Evolutionary conservation across 2,329 filamentous ascomycete species (phyloP).

Genomic region (Triangularia verruculosa): DNA sequence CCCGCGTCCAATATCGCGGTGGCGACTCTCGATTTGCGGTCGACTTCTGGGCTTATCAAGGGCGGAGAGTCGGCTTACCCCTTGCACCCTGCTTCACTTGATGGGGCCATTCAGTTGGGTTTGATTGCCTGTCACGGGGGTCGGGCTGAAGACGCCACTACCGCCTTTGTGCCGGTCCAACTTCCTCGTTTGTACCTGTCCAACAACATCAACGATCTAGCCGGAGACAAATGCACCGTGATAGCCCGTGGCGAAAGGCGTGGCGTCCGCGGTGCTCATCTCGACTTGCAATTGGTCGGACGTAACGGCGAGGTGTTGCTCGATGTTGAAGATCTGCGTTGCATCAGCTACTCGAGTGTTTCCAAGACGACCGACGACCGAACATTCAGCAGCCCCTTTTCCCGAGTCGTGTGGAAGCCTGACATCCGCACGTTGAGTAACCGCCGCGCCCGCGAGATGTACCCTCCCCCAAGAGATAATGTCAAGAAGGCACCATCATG

Average conservation of each 20-base stretch:
- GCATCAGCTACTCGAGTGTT: constrained; percentile 8
- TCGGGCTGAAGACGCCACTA: neutral
- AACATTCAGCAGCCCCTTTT: constrained; percentile 22
- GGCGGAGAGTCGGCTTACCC: constrained; percentile 38
- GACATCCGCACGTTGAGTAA: constrained; percentile 25
- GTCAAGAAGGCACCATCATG: constrained; percentile 3
- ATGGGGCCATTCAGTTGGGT: constrained; percentile 36
- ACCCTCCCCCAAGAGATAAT: constrained; percentile 21
- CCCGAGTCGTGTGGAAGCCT: constrained; percentile 23
- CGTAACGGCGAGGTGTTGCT: neutral
- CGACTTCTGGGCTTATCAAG: constrained; percentile 26
- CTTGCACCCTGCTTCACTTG: constrained; percentile 41
- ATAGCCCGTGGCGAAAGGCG: constrained; percentile 2
- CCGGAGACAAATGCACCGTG: constrained; percentile 1
- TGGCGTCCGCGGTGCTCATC: constrained; percentile 5
- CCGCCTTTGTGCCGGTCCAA: constrained; percentile 26
- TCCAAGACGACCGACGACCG: constrained; percentile 6
- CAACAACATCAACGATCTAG: neutral
- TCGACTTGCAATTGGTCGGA: constrained; percentile 3
- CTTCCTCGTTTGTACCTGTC: constrained; percentile 15
- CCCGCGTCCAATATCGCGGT: constrained; percentile 30
- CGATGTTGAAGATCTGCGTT: neutral
- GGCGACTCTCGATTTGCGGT: constrained; percentile 18
- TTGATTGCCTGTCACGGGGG: constrained; percentile 6
- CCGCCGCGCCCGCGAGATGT: constrained; percentile 10